Evolutionary conservation across 805 yeast species (phyloP).

Genomic region (Wickerhamiella hasegawae): DNA sequence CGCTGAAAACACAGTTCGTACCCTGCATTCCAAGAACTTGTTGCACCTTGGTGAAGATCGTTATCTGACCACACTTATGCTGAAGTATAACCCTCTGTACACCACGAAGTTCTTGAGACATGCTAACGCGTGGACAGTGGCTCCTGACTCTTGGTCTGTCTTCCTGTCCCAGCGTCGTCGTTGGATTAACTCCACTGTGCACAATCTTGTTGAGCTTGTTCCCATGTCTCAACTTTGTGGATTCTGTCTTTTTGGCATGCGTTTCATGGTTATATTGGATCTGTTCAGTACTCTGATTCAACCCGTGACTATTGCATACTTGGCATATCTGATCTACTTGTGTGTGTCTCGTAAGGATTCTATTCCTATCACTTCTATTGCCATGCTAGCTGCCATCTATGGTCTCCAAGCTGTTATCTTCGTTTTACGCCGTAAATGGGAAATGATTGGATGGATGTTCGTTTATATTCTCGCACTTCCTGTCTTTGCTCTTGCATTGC

Average conservation of each 20-base stretch:
- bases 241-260: constrained; percentile 49
- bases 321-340: constrained; percentile 36
- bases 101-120: constrained; percentile 40
- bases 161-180: constrained; percentile 50
- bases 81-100: constrained; percentile 39
- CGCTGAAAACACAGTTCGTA: constrained; percentile 38
- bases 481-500: constrained; percentile 40
- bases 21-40: constrained; percentile 43
- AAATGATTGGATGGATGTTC: constrained; percentile 38
- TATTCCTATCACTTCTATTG: constrained; percentile 40
- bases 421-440: constrained; percentile 30
- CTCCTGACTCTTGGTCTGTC: constrained; percentile 41
- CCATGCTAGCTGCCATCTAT: constrained; percentile 36
- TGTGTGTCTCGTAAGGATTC: constrained; percentile 30
- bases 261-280: constrained; percentile 41
- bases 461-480: constrained; percentile 43
- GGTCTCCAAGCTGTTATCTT: constrained; percentile 43
- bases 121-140: constrained; percentile 44
- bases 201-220: constrained; percentile 42
- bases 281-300: constrained; percentile 43
- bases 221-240: constrained; percentile 48
- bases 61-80: constrained; percentile 38
- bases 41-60: constrained; percentile 49
- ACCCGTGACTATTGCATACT: constrained; percentile 39
- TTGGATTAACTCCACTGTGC: constrained; percentile 54